Base-by-base conservation (phyloP, 2,329 filamentous ascomycete genomes). In the Septoria linicola region DNA sequence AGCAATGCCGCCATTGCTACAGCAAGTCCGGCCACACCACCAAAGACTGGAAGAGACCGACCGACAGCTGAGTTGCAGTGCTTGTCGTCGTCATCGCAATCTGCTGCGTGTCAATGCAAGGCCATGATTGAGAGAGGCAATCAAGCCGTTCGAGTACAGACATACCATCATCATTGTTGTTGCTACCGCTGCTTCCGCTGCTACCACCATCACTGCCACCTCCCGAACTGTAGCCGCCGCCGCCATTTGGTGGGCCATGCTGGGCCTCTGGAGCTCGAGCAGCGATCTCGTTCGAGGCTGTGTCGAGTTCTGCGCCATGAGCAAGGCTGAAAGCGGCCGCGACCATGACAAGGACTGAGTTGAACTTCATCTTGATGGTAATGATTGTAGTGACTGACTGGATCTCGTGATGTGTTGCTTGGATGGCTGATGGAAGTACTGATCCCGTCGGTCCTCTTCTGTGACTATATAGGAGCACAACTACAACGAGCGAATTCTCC, bases 1-100 rank as follows among this genome's bases (percentile, higher is more conserved):
- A 52, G 21, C 19, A 52, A 35, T 23, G 49, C 49, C 11, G 49
- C 49, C 30, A 52, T 46, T 11, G 30, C 42, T 17, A 52, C 32
- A 13, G 49, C 42, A 31, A 52, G 30, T 34, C 42, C 49, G 41
- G 49, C 49, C 27, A 52, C 42, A 30, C 42, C 37, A 34, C 42
- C 36, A 23, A 47, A 30, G 3, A 52, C 49, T 23, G 42, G 36
- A 31, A 52, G 44, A 6, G 44, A 40, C 3, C 16, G 34, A n/a
- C 44, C 34, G 17, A 35, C 19, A 17, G 34, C 44, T 7, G 44
- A 47, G 44, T 47, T 47, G 44, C 44, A 47, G 34, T 40, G 44
- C 8, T 17, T 27, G 3, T 40, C 23, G 13, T 47, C 34, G 31
- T 45, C 42, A 11, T 45, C 44, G 44, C 44, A 47, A 17, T 47